Base-by-base conservation (phyloP, 2,329 filamentous ascomycete genomes). In the Pseudogymnoascus sp. region DNA sequence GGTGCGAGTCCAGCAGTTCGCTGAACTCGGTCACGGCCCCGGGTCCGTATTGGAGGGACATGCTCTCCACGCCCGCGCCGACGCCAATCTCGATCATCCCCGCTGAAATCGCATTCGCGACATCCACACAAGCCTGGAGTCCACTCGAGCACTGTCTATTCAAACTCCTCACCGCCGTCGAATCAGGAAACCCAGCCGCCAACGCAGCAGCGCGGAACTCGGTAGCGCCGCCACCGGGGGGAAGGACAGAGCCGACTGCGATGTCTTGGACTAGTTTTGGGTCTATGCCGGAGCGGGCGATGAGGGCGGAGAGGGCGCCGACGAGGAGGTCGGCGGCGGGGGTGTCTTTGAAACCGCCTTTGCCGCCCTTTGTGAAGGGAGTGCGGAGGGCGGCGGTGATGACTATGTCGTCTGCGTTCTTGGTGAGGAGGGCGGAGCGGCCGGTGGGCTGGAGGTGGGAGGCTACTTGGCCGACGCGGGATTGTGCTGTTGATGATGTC, bases 71-170 rank as follows among this genome's bases (percentile, higher is more conserved):
- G 73, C 95, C 95, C 19, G 93, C 93, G 70, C 93, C 95, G 70
- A 98, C 86, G 71, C 95, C 95, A 67, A 98, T 79, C 69, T 98
- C 93, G 73, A 98, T 98, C 90, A 96, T 96, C 72, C 93, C 95
- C 4, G 86, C 76, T 73, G 85, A 86, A 79, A 99, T 96, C 71
- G 91, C 90, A 80, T 98, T 96, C 70, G 93, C 93, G 73, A 98
- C 89, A 76, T 98, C 93, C 66, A 95, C 89, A 73, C 91, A 92
- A 23, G 95, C 93, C 78, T 97, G 92, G 31, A 98, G 84, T 63
- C 95, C 93, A 41, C 89, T 93, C 13, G 90, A 96, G 81, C 95
- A 99, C 80, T 98, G 93, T 73, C 95, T 83, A 83, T 98, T 99
- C 76, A 97, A 79, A 65, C 87, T 87, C 79, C 90, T 92, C 65